phyloP scores from a whole-genome alignment of 1,284 basidiomycete genomes.

The Nidula niveotomentosa region DNA sequence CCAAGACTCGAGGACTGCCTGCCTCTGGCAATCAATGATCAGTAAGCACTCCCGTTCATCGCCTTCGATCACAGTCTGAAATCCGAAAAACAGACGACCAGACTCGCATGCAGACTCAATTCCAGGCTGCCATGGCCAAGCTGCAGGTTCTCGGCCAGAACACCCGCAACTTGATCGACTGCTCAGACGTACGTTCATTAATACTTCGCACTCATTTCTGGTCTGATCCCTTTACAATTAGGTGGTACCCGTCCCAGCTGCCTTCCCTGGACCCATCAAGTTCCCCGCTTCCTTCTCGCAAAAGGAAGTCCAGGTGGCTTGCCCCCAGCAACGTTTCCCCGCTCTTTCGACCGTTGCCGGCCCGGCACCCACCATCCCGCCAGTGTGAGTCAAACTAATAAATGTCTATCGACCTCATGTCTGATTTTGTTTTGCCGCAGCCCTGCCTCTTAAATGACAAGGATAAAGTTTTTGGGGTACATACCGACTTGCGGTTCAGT shows the following conservation, averaged over 20 bases:
- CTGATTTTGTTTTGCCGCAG: no score
- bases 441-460: no score
- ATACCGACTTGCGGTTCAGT: no score
- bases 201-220: background rate
- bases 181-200: background rate
- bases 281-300: slow-evolving; percentile 1
- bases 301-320: background rate
- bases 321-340: background rate
- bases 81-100: background rate
- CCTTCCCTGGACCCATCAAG: background rate
- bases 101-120: background rate
- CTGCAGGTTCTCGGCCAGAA: background rate
- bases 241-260: background rate
- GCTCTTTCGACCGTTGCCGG: slow-evolving; percentile 3
- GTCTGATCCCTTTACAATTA: background rate
- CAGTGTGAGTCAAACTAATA: slow-evolving; percentile 1
- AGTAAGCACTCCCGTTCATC: background rate
- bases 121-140: slow-evolving; percentile 1
- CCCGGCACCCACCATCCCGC: background rate
- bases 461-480: no score
- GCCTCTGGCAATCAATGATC: slow-evolving; percentile 1
- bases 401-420: no score
- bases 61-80: no score
- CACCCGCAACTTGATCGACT: background rate
- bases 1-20: slow-evolving; percentile 1